Evolutionary conservation across 2,329 filamentous ascomycete genomes (phyloP).

Genomic region (Corynespora cassiicola): DNA sequence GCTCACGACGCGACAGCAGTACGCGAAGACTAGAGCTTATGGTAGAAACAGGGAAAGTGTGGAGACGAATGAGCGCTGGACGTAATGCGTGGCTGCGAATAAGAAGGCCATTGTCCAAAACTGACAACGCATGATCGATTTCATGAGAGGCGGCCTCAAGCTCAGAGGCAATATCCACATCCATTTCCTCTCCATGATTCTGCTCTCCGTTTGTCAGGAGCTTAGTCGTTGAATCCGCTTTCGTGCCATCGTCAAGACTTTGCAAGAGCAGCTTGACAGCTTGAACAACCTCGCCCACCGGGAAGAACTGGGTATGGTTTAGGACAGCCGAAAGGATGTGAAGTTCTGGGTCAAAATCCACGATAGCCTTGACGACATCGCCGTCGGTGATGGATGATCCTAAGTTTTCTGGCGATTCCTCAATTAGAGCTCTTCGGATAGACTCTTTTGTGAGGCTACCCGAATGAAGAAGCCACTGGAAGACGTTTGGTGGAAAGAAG

Average conservation of each 20-base stretch:
- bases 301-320: slow-evolving; percentile 66
- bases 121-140: slow-evolving; percentile 71
- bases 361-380: slow-evolving; percentile 68
- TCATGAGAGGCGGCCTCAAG: slow-evolving; percentile 56
- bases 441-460: slow-evolving; percentile 55
- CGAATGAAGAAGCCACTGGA: slow-evolving; percentile 67
- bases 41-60: slow-evolving; percentile 65
- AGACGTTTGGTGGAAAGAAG: slow-evolving; percentile 58
- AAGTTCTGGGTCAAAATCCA: slow-evolving; percentile 71
- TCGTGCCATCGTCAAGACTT: slow-evolving; percentile 63
- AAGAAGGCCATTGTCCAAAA: slow-evolving; percentile 69
- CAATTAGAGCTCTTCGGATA: slow-evolving; percentile 49
- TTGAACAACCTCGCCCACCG: slow-evolving; percentile 70
- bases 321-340: slow-evolving; percentile 71
- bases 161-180: slow-evolving; percentile 46
- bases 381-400: slow-evolving; percentile 61
- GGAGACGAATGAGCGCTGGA: slow-evolving; percentile 72
- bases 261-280: slow-evolving; percentile 71
- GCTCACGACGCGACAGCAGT: slow-evolving; percentile 70
- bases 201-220: slow-evolving; percentile 38
- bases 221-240: slow-evolving; percentile 46
- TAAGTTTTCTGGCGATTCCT: slow-evolving; percentile 47
- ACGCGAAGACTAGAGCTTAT: slow-evolving; percentile 70
- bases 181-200: slow-evolving; percentile 33
- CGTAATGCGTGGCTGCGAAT: slow-evolving; percentile 70